phyloP scores from a whole-genome alignment of 129 eudicot species.

The Apium graveolens region DNA sequence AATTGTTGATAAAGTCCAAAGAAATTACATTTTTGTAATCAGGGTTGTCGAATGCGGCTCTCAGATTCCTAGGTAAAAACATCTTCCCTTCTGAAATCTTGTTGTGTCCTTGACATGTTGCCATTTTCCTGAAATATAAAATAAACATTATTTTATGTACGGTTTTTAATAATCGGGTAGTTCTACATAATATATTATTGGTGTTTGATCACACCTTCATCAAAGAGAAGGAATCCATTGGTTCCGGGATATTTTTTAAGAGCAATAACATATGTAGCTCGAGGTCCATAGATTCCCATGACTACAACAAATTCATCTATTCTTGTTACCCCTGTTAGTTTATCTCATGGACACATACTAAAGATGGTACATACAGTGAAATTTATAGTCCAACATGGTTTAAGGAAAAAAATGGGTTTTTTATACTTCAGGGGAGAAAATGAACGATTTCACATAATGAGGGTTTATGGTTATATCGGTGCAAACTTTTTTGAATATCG shows the following conservation, averaged over 20 bases:
- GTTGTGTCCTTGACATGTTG: conserved; percentile 96
- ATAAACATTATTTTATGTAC: background rate
- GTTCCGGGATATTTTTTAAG: conserved; percentile 78
- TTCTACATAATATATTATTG: background rate
- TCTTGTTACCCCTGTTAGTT: conserved; percentile 86
- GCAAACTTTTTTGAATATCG: no score
- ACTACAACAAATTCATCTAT: conserved; percentile 93
- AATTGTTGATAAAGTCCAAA: background rate
- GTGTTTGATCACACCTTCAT: conserved; percentile 54
- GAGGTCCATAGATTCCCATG: conserved; percentile 97
- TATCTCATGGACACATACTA: conserved; percentile 98
- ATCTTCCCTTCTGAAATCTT: conserved; percentile 94
- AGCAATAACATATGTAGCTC: conserved; percentile 92
- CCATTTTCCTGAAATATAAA: conserved; percentile 66
- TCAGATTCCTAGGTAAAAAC: conserved; percentile 95
- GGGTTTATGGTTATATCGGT: no score
- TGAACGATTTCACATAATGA: no score
- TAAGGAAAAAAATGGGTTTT: no score
- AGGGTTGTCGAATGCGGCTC: conserved; percentile 94
- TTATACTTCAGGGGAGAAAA: no score
- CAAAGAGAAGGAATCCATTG: conserved; percentile 95
- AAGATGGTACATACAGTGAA: conserved; percentile 97
- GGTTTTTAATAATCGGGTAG: background rate
- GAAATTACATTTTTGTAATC: conserved; percentile 66
- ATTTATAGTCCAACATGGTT: no score